Percentiles rank a stretch among this genome's conserved stretches.
These are phyloP conservation scores for Eragrostis nindensis DNA, from an alignment of 176 grass and related monocot genomes.

Conservation along the genomic window DNA sequence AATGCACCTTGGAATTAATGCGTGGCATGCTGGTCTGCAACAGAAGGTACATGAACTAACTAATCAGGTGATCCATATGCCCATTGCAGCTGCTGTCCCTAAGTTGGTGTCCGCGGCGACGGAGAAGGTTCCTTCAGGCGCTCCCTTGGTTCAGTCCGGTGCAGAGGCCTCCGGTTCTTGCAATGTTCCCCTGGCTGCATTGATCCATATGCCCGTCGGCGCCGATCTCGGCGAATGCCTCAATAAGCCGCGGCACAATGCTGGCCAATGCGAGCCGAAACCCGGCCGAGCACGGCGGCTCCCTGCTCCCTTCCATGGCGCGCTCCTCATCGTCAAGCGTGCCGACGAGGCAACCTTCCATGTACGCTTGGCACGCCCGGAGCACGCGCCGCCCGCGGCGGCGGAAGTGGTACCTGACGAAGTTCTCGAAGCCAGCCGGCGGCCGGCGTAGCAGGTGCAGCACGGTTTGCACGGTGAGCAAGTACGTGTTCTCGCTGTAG, in stretches of 20 bases:
- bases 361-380: neutral
- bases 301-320: neutral
- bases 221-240: neutral
- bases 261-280: neutral
- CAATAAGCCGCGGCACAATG: neutral
- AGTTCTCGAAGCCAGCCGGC: neutral
- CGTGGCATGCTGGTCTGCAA: neutral
- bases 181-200: neutral
- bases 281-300: neutral
- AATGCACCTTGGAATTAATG: neutral
- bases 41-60: neutral
- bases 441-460: neutral
- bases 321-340: too few relatives aligned
- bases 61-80: neutral
- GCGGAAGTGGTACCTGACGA: neutral
- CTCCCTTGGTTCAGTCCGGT: slow-evolving; percentile 1
- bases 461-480: neutral
- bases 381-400: neutral
- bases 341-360: neutral
- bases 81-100: slow-evolving; percentile 19
- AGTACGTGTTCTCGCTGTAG: slow-evolving; percentile 12
- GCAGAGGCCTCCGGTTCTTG: neutral
- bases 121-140: slow-evolving; percentile 13
- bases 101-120: slow-evolving; percentile 3
- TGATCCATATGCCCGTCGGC: neutral